Evolutionary conservation across 805 yeast genomes (phyloP).

Genomic region (Starmerella sp.): DNA sequence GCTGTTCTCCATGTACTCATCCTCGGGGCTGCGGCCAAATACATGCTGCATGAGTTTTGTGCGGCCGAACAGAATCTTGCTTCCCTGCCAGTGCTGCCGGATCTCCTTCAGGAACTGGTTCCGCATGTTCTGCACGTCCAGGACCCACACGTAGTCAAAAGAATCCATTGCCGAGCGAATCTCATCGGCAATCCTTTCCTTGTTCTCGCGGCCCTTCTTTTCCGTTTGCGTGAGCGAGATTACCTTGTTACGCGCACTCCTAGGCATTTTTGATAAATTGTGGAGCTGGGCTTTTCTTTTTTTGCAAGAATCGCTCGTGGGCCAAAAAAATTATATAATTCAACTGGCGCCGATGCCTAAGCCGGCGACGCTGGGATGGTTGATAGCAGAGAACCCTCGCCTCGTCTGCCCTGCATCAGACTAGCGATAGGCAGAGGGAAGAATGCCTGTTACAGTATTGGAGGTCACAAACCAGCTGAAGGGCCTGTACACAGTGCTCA

Average conservation of each 20-base stretch:
- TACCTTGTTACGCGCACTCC: slow-evolving; percentile 92
- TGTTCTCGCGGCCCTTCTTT: slow-evolving; percentile 88
- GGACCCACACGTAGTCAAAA: slow-evolving; percentile 70
- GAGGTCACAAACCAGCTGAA: slow-evolving; percentile 83
- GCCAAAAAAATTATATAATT: slow-evolving; percentile 6
- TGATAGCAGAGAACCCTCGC: background rate
- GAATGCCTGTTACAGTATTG: slow-evolving; percentile 33
- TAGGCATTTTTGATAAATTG: slow-evolving; percentile 54
- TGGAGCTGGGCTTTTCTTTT: background rate
- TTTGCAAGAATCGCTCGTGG: background rate
- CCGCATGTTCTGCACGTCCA: slow-evolving; percentile 82
- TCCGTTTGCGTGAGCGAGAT: slow-evolving; percentile 94
- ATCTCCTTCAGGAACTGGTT: slow-evolving; percentile 91
- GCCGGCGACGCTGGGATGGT: background rate
- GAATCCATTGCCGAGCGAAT: slow-evolving; percentile 71
- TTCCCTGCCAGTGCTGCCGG: slow-evolving; percentile 85
- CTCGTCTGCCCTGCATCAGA: background rate
- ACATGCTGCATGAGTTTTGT: slow-evolving; percentile 90
- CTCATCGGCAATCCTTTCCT: slow-evolving; percentile 82
- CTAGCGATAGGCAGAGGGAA: background rate
- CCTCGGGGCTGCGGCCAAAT: slow-evolving; percentile 74
- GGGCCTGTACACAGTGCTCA: slow-evolving; percentile 80
- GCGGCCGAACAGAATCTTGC: slow-evolving; percentile 80
- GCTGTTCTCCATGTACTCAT: slow-evolving; percentile 80
- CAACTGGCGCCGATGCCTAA: background rate